Conservation (phyloP, 257 asterid genomes). For the Forsythia suspensa region DNA sequence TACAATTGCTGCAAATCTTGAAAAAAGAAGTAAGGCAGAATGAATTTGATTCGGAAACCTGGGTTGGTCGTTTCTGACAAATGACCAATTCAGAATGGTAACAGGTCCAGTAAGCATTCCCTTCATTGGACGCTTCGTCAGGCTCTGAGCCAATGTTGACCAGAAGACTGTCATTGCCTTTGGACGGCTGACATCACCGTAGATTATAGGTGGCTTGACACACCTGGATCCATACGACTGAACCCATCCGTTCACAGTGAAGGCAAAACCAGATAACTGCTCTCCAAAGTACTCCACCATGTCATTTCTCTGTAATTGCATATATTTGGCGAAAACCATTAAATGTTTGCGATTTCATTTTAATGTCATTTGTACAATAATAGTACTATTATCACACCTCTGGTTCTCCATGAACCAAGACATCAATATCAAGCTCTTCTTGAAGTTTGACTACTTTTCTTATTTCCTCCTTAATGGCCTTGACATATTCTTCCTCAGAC, state of each 20-base stretch:
- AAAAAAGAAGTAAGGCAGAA: background rate
- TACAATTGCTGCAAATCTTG: background rate
- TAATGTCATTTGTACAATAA: background rate
- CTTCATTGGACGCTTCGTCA: constrained; percentile 86
- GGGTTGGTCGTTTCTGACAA: constrained; percentile 84
- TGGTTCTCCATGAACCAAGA: constrained; percentile 92
- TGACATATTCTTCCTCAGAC: constrained; percentile 67
- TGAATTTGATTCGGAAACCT: constrained; percentile 41
- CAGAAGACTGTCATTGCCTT: constrained; percentile 86
- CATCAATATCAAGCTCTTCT: constrained; percentile 88
- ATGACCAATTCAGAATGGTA: constrained; percentile 87
- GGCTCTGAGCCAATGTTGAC: constrained; percentile 77
- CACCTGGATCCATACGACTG: constrained; percentile 93
- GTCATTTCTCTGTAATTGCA: constrained; percentile 69
- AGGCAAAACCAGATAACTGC: constrained; percentile 84
- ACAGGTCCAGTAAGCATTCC: constrained; percentile 98
- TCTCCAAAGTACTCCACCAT: constrained; percentile 97
- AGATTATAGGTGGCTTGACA: constrained; percentile 90
- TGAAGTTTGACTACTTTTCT: constrained; percentile 65
- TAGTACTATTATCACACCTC: constrained; percentile 49
- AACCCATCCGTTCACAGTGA: constrained; percentile 89
- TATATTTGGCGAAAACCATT: background rate
- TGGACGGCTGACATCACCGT: constrained; percentile 91
- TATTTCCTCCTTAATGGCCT: constrained; percentile 69
- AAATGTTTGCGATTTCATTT: background rate